Percentiles rank a stretch among this genome's conserved stretches.
Conservation (phyloP, 768 basidiomycete species). For the Lentinula raphanica region DNA sequence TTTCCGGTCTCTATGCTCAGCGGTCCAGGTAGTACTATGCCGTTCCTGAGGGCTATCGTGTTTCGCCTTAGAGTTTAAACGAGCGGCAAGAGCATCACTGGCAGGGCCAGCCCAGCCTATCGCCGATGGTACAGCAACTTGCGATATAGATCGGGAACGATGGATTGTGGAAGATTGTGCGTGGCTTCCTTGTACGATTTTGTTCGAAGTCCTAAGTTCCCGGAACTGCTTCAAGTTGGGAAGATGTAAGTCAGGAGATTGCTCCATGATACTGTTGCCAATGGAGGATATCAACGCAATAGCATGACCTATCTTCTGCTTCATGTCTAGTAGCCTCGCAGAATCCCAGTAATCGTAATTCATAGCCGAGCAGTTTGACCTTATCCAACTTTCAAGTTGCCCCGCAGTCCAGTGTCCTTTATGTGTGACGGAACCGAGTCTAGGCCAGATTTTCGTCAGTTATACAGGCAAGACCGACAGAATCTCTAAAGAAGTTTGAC, state of each 20-base stretch:
- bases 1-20: neutral
- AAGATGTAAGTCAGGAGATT: neutral
- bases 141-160: neutral
- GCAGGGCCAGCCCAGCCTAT: conserved; percentile 2
- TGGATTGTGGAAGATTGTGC: neutral
- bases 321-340: conserved; percentile 38
- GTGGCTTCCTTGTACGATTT: neutral
- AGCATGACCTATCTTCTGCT: conserved; percentile 50
- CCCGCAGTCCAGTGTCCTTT: conserved; percentile 51
- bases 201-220: neutral
- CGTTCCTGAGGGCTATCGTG: neutral
- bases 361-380: conserved; percentile 58
- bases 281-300: conserved; percentile 20
- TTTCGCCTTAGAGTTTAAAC: too few relatives aligned
- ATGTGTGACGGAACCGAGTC: conserved; percentile 50
- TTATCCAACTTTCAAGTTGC: conserved; percentile 53
- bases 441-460: conserved; percentile 19
- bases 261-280: conserved; percentile 1
- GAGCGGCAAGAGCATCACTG: neutral
- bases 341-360: conserved; percentile 47
- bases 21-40: too few relatives aligned
- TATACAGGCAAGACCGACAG: too few relatives aligned
- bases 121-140: neutral
- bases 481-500: neutral
- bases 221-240: neutral